Evolutionary conservation across 306 rosid genomes (phyloP).

Genomic region (Betula pendula): DNA sequence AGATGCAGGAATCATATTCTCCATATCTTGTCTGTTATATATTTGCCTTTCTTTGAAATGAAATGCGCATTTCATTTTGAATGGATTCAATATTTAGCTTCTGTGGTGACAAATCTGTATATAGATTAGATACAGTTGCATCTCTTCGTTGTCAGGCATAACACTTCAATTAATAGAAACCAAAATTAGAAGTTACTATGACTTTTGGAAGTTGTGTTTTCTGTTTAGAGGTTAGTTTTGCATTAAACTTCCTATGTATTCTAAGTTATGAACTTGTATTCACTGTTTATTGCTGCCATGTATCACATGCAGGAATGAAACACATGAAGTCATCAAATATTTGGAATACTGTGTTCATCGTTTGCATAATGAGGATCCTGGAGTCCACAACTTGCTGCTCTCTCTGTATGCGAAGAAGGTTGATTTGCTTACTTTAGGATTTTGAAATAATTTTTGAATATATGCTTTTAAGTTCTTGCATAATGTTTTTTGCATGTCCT

Average conservation of each 20-base stretch:
- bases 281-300: constrained; percentile 12
- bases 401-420: constrained; percentile 97
- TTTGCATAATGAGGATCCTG: constrained; percentile 95
- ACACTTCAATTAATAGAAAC: not conserved
- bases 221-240: not conserved
- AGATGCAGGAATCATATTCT: not conserved
- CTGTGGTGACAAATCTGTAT: not conserved
- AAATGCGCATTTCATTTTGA: not conserved
- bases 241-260: not conserved
- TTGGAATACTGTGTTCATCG: constrained; percentile 91
- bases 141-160: not conserved
- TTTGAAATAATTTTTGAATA: not conserved
- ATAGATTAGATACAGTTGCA: not conserved
- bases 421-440: constrained; percentile 29
- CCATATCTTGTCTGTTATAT: not conserved
- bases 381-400: constrained; percentile 93
- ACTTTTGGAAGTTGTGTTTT: not conserved
- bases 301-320: constrained; percentile 79
- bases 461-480: not conserved
- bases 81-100: not conserved
- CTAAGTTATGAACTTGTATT: not conserved
- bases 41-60: not conserved
- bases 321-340: constrained; percentile 96
- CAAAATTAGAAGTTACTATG: not conserved
- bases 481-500: not conserved